These are phyloP conservation scores for Ceratocystis harringtonii DNA, from an alignment of 2,329 filamentous ascomycete species.

Conservation along the genomic window DNA sequence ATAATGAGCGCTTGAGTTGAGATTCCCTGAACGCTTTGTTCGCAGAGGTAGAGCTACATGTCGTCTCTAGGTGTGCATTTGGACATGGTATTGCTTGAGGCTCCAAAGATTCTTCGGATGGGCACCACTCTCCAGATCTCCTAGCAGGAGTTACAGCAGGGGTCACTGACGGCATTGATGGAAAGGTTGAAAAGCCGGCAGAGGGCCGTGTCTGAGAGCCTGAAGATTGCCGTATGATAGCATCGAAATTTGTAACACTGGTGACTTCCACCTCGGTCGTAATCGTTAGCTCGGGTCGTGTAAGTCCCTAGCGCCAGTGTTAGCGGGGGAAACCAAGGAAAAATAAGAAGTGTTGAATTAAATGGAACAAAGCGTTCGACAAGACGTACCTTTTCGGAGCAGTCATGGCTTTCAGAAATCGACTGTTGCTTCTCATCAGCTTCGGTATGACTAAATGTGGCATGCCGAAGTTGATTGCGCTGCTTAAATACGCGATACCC, in stretches of 20 bases:
- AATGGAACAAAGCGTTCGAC: background rate
- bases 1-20: conserved; percentile 17
- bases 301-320: conserved; percentile 20
- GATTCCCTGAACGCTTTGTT: conserved; percentile 12
- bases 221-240: background rate
- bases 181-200: background rate
- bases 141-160: background rate
- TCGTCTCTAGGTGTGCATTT: conserved; percentile 20
- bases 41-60: conserved; percentile 20
- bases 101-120: conserved; percentile 11
- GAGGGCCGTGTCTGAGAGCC: background rate
- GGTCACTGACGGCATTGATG: background rate
- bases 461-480: conserved; percentile 39
- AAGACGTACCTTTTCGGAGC: conserved; percentile 24
- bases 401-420: conserved; percentile 22
- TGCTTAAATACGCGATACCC: conserved; percentile 46
- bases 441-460: conserved; percentile 24
- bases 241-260: conserved; percentile 7
- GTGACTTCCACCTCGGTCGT: conserved; percentile 32
- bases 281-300: conserved; percentile 29
- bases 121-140: conserved; percentile 10
- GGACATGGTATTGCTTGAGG: conserved; percentile 6
- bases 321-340: background rate
- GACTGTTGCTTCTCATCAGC: conserved; percentile 20
- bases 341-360: background rate